Base-by-base conservation (phyloP, 2,329 filamentous ascomycete species). In the Hypocreales sp. region DNA sequence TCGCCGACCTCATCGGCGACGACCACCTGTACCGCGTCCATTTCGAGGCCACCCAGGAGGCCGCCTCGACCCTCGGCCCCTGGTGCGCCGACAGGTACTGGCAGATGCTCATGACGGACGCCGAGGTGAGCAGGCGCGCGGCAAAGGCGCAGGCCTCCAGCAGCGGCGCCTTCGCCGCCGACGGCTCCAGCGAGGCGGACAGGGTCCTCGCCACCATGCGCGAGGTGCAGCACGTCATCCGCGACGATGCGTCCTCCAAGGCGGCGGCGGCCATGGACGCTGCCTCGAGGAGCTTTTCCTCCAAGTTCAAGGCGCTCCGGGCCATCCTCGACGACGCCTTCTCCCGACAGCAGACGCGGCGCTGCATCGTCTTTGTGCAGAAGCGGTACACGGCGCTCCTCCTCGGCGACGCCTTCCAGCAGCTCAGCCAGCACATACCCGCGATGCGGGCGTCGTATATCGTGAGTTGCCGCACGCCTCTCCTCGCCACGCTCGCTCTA, bases 61-160 rank as follows among this genome's bases (percentile, higher is more conserved):
- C 75, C 3, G 71, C 68, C 2, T 64, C 68, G 3, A 64, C 78
- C 22, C 60, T 95, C 4, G 90, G 90, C 1, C 53, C 64, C 3
- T 95, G 90, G 87, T 81, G 79, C 38, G 73, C 83, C 1, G 84
- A 98, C 44, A 62, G 72, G 27, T 74, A 82, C 31, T 93, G 84
- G 84, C 60, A 67, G 29, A 64, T 82, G 18, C 67, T 70, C 9
- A 59, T 92, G 14, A 62, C 64, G 0, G 68, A 80, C 5, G 58
- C 71, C 4, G 67, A 77, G 31, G 52, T 68, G 0, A 56, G 59
- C 4, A 79, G 70, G 35, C 55, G 82, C 3, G 65, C 78, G 26
- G 60, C 67, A 30, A 57, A 27, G 24, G 30, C 26, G 3, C 22
- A 29, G 7, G 17, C 63, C 31, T 61, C 65, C 2, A 63, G 64